Evolutionary conservation across 1,139 yeast species (phyloP).

Genomic region (Saccharomycopsis hybrid): DNA sequence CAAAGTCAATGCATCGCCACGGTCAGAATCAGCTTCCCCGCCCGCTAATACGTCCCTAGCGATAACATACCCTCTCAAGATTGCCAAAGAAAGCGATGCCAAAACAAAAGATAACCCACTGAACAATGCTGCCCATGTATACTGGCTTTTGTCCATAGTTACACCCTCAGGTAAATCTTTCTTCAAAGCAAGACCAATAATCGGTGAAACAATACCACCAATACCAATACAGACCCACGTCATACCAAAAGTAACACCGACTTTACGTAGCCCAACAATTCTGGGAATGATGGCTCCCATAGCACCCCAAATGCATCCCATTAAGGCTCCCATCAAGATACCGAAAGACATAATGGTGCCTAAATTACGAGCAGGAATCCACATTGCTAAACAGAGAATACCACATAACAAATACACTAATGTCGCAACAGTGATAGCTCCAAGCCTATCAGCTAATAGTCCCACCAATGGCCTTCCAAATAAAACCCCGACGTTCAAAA

Average conservation of each 20-base stretch:
- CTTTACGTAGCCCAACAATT: constrained; percentile 42
- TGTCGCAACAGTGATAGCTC: constrained; percentile 46
- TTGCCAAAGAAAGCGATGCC: constrained; percentile 27
- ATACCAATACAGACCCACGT: constrained; percentile 43
- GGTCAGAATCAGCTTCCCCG: constrained; percentile 1
- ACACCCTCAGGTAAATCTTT: constrained; percentile 17
- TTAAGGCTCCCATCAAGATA: constrained; percentile 40
- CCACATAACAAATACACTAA: constrained; percentile 30
- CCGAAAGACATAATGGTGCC: constrained; percentile 46
- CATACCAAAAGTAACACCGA: constrained; percentile 43
- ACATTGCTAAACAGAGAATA: constrained; percentile 43
- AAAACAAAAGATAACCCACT: constrained; percentile 38
- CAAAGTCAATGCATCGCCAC: not conserved
- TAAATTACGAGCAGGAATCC: constrained; percentile 53
- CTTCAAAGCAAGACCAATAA: constrained; percentile 38
- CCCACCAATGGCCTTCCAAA: constrained; percentile 63
- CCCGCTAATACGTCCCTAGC: constrained; percentile 23
- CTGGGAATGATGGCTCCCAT: constrained; percentile 33
- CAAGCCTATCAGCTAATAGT: constrained; percentile 43
- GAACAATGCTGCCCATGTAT: constrained; percentile 44
- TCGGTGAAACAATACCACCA: constrained; percentile 43
- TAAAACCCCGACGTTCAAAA: constrained; percentile 54
- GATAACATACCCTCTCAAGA: constrained; percentile 28
- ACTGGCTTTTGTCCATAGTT: constrained; percentile 31
- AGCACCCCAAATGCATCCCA: constrained; percentile 45